Percentiles rank a stretch among this genome's conserved stretches.
phyloP scores from a whole-genome alignment of 176 grass and related monocot genomes.

The Raddia guianensis region DNA sequence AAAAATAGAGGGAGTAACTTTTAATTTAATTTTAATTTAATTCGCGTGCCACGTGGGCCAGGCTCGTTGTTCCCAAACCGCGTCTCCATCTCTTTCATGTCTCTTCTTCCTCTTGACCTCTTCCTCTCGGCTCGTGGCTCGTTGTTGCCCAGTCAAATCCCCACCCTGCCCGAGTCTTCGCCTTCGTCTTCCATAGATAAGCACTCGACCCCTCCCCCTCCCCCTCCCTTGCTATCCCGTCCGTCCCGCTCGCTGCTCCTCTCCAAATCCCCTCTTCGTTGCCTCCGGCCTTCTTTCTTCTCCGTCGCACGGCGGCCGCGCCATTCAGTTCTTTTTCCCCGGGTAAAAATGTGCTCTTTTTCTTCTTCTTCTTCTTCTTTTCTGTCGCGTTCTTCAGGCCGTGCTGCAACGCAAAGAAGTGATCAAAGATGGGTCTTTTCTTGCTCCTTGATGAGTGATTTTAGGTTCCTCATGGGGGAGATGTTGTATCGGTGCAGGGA shows the following conservation, averaged over 20 bases:
- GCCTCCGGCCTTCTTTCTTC: background rate
- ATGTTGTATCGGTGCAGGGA: background rate
- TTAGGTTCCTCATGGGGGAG: background rate
- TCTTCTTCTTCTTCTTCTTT: background rate
- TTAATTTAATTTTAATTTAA: no score
- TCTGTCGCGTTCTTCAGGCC: background rate
- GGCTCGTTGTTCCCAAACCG: conserved; percentile 41
- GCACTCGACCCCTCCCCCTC: background rate
- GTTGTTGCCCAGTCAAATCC: conserved; percentile 43
- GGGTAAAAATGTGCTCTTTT: conserved; percentile 30
- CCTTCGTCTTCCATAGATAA: conserved; percentile 12
- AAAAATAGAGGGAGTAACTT: no score
- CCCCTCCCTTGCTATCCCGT: no score
- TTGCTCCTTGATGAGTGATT: background rate
- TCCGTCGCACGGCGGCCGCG: background rate
- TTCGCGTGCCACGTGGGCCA: no score
- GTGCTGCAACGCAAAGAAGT: background rate
- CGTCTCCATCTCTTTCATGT: conserved; percentile 17
- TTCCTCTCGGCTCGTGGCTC: no score
- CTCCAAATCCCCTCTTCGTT: background rate
- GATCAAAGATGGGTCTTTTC: conserved; percentile 17
- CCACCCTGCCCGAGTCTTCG: conserved; percentile 31
- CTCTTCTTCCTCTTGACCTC: no score
- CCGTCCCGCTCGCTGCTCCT: background rate
- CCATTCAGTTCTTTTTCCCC: background rate